A percentile compares a stretch with the other conserved stretches of the same genome.
Evolutionary conservation across 1,139 yeast species (phyloP).

Genomic region (Pneumocystis canis): DNA sequence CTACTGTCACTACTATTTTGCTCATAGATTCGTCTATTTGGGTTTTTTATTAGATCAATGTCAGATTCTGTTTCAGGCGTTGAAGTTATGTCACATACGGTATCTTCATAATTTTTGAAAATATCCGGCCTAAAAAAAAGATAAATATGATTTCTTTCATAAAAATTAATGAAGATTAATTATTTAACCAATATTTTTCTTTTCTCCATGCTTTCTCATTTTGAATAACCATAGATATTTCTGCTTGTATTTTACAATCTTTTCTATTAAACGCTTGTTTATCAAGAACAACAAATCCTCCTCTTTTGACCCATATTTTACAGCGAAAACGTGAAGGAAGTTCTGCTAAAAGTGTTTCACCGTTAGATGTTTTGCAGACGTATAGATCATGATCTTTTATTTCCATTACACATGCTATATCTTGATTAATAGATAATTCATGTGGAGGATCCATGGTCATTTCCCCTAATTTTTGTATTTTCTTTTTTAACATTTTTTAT

Average conservation of each 20-base stretch:
- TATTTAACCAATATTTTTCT: constrained; percentile 22
- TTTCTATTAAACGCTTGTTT: constrained; percentile 16
- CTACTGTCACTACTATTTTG: not conserved
- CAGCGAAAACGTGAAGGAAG: constrained; percentile 28
- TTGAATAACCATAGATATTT: constrained; percentile 25
- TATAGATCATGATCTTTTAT: not conserved
- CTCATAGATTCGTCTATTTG: not conserved
- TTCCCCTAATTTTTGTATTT: not conserved
- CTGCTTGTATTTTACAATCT: constrained; percentile 23
- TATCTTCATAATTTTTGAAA: not conserved
- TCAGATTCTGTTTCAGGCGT: not conserved
- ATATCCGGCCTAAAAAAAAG: not conserved
- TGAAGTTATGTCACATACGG: not conserved
- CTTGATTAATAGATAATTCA: not conserved
- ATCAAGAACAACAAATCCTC: constrained; percentile 26
- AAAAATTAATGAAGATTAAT: not conserved
- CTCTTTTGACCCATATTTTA: constrained; percentile 27
- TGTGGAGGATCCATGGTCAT: not conserved
- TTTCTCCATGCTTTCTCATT: constrained; percentile 26
- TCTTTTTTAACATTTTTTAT: not conserved
- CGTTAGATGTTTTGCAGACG: not conserved
- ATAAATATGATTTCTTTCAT: not conserved
- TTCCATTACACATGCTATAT: not conserved
- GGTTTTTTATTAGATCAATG: not conserved
- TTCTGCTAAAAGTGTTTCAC: constrained; percentile 17